phyloP scores from a whole-genome alignment of 78 protist genomes.

The Dictyostelium intermedium region DNA sequence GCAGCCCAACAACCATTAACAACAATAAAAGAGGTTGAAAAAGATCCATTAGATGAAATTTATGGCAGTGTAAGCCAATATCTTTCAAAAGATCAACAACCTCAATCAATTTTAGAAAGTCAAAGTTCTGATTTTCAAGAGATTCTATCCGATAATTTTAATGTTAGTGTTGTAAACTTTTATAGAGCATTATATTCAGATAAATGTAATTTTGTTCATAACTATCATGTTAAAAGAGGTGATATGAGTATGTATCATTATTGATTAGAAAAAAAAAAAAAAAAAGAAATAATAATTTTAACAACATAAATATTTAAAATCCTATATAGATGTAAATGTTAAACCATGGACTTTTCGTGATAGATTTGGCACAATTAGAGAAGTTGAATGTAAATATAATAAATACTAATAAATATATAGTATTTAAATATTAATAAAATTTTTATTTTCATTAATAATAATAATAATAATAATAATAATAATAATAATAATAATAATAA shows the following conservation, averaged over 20 bases:
- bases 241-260: background rate
- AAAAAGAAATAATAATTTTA: background rate
- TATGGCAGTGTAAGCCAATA: slow-evolving; percentile 47
- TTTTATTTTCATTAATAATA: no score
- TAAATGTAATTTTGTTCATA: slow-evolving; percentile 56
- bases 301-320: background rate
- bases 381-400: slow-evolving; percentile 44
- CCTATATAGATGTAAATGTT: background rate
- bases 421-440: no score
- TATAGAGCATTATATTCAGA: slow-evolving; percentile 61
- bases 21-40: slow-evolving; percentile 12
- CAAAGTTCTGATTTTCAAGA: slow-evolving; percentile 65
- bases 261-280: background rate
- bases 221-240: slow-evolving; percentile 60
- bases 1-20: background rate
- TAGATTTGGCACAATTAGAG: slow-evolving; percentile 65
- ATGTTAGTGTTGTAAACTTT: slow-evolving; percentile 51
- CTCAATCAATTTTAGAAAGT: slow-evolving; percentile 60
- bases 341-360: slow-evolving; percentile 56
- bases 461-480: no score
- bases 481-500: background rate
- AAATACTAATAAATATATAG: no score
- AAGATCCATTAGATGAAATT: slow-evolving; percentile 53
- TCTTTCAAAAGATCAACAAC: slow-evolving; percentile 30
- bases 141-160: slow-evolving; percentile 46